phyloP scores from a whole-genome alignment of 352 stramenopile genomes.

The Phytophthora litchii region DNA sequence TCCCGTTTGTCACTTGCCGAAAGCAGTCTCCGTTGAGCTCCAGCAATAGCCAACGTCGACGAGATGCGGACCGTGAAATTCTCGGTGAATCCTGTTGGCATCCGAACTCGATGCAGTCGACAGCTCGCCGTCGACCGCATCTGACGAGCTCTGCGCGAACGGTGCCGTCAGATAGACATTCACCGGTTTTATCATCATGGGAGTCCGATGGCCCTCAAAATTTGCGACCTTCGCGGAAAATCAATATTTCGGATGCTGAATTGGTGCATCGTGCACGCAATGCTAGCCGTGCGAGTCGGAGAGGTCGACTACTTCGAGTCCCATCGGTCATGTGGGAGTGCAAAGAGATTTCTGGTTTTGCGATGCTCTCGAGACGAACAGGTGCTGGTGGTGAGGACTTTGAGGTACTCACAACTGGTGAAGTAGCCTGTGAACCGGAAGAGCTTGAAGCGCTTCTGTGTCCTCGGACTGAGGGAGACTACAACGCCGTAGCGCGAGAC shows the following conservation, averaged over 20 bases:
- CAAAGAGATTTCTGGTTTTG: slow-evolving; percentile 38
- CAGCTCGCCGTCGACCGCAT: slow-evolving; percentile 10
- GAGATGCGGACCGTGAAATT: slow-evolving; percentile 9
- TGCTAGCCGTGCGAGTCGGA: slow-evolving; percentile 25
- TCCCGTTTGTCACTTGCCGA: slow-evolving; percentile 26
- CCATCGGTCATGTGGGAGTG: slow-evolving; percentile 41
- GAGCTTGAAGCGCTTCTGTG: slow-evolving; percentile 40
- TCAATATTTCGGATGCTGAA: slow-evolving; percentile 35
- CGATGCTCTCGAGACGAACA: slow-evolving; percentile 30
- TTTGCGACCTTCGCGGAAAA: slow-evolving; percentile 22
- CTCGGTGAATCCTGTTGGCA: slow-evolving; percentile 22
- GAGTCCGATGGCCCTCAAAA: slow-evolving; percentile 17
- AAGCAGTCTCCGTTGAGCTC: slow-evolving; percentile 6
- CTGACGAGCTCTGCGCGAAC: slow-evolving; percentile 33
- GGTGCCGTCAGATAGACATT: slow-evolving; percentile 21
- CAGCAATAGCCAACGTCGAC: background rate
- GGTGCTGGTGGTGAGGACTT: slow-evolving; percentile 25
- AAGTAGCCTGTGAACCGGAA: slow-evolving; percentile 34
- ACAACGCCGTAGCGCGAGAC: slow-evolving; percentile 33
- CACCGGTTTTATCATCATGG: slow-evolving; percentile 19
- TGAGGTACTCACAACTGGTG: slow-evolving; percentile 41
- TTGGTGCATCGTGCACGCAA: slow-evolving; percentile 37
- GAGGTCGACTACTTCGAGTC: slow-evolving; percentile 18
- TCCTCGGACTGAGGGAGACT: slow-evolving; percentile 36
- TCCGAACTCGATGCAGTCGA: slow-evolving; percentile 3